phyloP scores from a whole-genome alignment of 768 basidiomycete species.

The Cantharellus anzutake region DNA sequence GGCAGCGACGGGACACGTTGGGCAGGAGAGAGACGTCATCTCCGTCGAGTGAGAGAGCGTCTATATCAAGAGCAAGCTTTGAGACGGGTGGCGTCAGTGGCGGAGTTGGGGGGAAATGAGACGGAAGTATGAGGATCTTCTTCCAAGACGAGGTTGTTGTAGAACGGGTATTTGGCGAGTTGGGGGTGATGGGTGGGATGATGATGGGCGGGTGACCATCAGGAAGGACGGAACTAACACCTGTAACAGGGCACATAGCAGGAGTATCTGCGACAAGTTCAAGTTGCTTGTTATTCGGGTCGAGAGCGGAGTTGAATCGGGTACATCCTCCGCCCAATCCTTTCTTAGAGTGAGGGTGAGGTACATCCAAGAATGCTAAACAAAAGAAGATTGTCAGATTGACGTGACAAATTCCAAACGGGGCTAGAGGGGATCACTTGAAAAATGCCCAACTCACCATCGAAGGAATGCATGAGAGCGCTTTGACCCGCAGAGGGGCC shows the following conservation, averaged over 20 bases:
- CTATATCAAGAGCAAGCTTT: not conserved
- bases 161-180: not conserved
- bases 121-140: not conserved
- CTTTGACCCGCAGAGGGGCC: conserved; percentile 95
- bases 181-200: not conserved
- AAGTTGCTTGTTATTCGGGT: not conserved
- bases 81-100: not conserved
- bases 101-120: not conserved
- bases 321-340: not conserved
- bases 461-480: conserved; percentile 65
- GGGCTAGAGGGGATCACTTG: too few species aligned
- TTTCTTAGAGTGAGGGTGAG: conserved; percentile 18
- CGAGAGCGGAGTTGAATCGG: not conserved
- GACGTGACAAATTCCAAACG: not conserved
- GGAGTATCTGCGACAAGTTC: not conserved
- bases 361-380: conserved; percentile 41
- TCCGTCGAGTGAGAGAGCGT: not conserved
- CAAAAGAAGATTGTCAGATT: not conserved
- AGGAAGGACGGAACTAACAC: not conserved
- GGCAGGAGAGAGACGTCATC: not conserved
- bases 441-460: too few species aligned
- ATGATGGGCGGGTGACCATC: not conserved
- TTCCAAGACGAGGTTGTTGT: not conserved
- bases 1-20: too few species aligned
- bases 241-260: not conserved